Base-by-base conservation (phyloP, 2,329 filamentous ascomycete species). In the Gremmenia infestans region DNA sequence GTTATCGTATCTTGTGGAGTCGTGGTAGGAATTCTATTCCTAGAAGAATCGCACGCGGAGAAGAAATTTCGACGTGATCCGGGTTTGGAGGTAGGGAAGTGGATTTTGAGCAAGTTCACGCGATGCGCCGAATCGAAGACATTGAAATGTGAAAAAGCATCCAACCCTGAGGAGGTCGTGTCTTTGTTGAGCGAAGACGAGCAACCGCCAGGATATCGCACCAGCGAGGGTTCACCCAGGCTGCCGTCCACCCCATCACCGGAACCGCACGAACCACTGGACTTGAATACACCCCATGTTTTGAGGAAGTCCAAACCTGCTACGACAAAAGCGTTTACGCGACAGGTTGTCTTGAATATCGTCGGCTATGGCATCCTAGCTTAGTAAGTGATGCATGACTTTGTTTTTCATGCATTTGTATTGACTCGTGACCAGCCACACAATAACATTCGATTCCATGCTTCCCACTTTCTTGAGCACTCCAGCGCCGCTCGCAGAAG, bases 391-490 rank as follows among this genome's bases (percentile, higher is more conserved):
- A 42, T 56, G 32, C 48, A 51, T 46, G 14, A 50, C 39, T 52
- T 54, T 52, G 42, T 49, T 48, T n/a, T 50, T 47, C 22, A 39
- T 63, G 45, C 42, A 52, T 32, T 37, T 45, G 32, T 12, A 56
- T 63, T 69, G 58, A 69, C 62, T 48, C 48, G 57, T 57, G 48
- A 55, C 67, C 67, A 96, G 92, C 75, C 93, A 97, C 74, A 97
- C 93, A 12, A 97, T 99, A 73, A 95, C 92, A 0, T 94, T 96
- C 65, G 94, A 99, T 72, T 89, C 96, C 68, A 81, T 97, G 49
- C 86, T 97, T 65, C 93, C 94, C 0, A 89, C 97, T 2, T 91
- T 99, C 64, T 83, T 99, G 74, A 67, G 64, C 15, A 65, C 61
- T 7, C 52, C 58, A 42, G 19, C 46, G 15, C 62, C 61, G 11